Conservation (phyloP, 768 basidiomycete genomes). For the Lactarius sanguifluus region DNA sequence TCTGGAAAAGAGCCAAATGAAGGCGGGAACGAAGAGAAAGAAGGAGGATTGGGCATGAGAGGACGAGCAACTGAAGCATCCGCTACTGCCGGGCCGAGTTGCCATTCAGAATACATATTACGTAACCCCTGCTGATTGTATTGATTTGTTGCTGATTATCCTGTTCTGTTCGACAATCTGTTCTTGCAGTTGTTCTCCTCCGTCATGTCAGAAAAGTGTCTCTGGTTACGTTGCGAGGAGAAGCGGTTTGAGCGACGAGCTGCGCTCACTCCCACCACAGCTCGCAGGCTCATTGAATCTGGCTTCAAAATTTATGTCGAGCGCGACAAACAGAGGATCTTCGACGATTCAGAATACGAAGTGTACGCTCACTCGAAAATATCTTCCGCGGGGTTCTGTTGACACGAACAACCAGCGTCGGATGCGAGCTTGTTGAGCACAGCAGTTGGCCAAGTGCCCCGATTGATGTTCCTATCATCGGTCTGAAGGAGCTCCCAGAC, state of each 20-base stretch:
- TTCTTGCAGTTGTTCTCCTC: neutral
- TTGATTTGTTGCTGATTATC: neutral
- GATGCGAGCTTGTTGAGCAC: constrained; percentile 83
- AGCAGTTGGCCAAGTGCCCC: constrained; percentile 90
- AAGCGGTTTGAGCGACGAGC: constrained; percentile 93
- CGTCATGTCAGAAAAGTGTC: constrained; percentile 48
- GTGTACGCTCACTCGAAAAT: constrained; percentile 55
- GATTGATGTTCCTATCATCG: constrained; percentile 74
- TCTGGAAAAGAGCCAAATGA: constrained; percentile 73
- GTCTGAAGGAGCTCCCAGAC: constrained; percentile 91
- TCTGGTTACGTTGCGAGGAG: constrained; percentile 98
- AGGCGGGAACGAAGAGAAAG: constrained; percentile 62
- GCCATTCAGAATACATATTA: neutral
- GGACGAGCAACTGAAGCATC: constrained; percentile 8
- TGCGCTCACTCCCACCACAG: constrained; percentile 88
- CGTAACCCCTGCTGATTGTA: neutral
- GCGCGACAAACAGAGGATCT: constrained; percentile 91
- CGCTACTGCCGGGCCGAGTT: neutral
- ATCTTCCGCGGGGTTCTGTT: constrained; percentile 17
- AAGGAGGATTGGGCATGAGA: constrained; percentile 49
- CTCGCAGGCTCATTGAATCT: constrained; percentile 82
- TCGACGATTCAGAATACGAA: constrained; percentile 90
- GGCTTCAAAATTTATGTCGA: constrained; percentile 93
- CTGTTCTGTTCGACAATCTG: neutral
- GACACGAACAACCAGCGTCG: constrained; percentile 56